Base-by-base conservation (phyloP, 1,284 basidiomycete species). In the Apiotrichum montevideense region DNA sequence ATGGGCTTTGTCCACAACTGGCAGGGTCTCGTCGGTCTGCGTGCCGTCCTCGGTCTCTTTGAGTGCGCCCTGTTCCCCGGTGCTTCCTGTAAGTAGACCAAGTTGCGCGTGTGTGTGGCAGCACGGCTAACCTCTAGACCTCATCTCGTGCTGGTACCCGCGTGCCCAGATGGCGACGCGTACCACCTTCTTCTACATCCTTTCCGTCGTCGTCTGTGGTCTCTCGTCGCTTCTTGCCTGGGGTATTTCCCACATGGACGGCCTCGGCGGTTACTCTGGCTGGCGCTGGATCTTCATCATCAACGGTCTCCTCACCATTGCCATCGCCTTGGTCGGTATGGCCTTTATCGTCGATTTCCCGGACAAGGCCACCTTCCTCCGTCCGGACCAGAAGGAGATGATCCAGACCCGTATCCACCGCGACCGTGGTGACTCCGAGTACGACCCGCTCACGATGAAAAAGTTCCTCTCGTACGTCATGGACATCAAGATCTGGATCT, bases 401-500 rank as follows among this genome's bases (percentile, higher is more conserved):
- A 37, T 60, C 46, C 32, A 34, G 34, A 45, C 42, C 13, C 52
- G 55, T 9, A 56, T 60, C 42, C 45, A 60, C 39, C 58, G 58
- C 41, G 58, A 60, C 49, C 58, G 58, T 13, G 55, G 71, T 29
- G 79, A 80, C 62, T 65, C 75, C 40, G 64, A 65, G 33, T 67
- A 70, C 35, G 79, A 80, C 59, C 35, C 63, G 2, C 62, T 79
- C 33, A 76, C 77, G 15, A 52, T 56, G 56, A 21, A 39, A 32
- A 77, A 76, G 61, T 45, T 73, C 7, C n/a, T 59, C 43, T 65
- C 54, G 47, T 77, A 79, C 61, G 44, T 69, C 11, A 15, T 35
- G n/a, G 77, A 79, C 62, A 56, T 67, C 60, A 78, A 77, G 70
- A 57, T 78, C 10, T 80, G 78, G 78, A 54, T 65, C 4, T 80